These are phyloP conservation scores for Geotrichum bryndzae DNA, from an alignment of 1,139 yeast genomes.

Conservation along the genomic window DNA sequence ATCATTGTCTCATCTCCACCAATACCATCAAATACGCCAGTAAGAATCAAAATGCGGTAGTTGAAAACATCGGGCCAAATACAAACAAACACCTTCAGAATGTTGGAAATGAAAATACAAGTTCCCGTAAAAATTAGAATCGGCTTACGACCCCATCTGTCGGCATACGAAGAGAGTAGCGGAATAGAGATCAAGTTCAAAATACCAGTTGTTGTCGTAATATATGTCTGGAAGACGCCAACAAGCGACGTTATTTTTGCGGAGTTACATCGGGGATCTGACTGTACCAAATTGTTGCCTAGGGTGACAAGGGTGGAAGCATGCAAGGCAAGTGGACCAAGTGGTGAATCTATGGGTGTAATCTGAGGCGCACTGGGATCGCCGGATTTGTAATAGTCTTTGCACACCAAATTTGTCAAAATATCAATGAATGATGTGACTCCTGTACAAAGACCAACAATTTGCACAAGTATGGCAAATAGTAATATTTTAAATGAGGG, in stretches of 20 bases:
- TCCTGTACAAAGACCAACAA: constrained; percentile 22
- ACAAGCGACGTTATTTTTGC: constrained; percentile 26
- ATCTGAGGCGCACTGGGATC: background rate
- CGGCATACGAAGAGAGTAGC: constrained; percentile 55
- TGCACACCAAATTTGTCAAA: constrained; percentile 24
- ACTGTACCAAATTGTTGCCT: background rate
- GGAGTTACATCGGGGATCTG: constrained; percentile 26
- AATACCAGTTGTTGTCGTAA: constrained; percentile 22
- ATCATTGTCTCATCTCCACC: constrained; percentile 53
- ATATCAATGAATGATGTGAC: constrained; percentile 24
- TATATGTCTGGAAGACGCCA: constrained; percentile 27
- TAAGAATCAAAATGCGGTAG: constrained; percentile 37
- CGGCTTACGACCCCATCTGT: constrained; percentile 55
- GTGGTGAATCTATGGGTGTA: background rate
- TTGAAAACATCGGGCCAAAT: constrained; percentile 31
- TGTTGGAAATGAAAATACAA: constrained; percentile 31
- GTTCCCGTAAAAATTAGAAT: constrained; percentile 33
- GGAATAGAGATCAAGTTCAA: constrained; percentile 27
- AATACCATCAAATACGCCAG: constrained; percentile 41
- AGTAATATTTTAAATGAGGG: constrained; percentile 20
- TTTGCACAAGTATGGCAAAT: constrained; percentile 17
- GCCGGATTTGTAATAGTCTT: constrained; percentile 18
- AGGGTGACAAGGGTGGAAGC: constrained; percentile 1
- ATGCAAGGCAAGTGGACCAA: background rate
- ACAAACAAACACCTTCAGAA: constrained; percentile 24